A percentile compares a stretch with the other conserved stretches of the same genome.
phyloP scores from a whole-genome alignment of 768 basidiomycete genomes.

The Leccinum barrowsii region DNA sequence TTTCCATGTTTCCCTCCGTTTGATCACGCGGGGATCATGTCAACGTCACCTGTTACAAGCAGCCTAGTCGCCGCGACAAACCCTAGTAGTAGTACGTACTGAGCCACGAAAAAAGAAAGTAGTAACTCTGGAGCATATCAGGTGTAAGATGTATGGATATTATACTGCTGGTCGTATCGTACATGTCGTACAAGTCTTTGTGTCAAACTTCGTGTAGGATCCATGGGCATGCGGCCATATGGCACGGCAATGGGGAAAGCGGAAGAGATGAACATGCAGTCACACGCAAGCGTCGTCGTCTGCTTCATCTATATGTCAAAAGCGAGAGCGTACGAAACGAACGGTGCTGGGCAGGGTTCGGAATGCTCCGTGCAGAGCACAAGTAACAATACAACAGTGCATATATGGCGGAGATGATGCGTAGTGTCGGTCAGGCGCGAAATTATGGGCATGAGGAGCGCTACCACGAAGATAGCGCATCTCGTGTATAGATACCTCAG shows the following conservation, averaged over 20 bases:
- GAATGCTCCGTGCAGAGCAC: constrained; percentile 4
- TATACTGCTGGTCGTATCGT: constrained; percentile 26
- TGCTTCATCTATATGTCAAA: constrained; percentile 20
- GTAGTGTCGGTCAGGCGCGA: constrained; percentile 8
- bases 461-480: constrained; percentile 16
- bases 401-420: constrained; percentile 10
- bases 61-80: neutral
- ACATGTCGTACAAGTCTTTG: constrained; percentile 25
- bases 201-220: constrained; percentile 9
- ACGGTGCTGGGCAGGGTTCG: neutral
- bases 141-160: constrained; percentile 16
- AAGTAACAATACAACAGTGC: constrained; percentile 10
- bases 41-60: constrained; percentile 7
- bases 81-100: neutral
- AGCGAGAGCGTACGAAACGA: constrained; percentile 5
- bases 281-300: constrained; percentile 15
- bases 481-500: constrained; percentile 21
- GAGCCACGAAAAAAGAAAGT: neutral
- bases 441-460: constrained; percentile 18
- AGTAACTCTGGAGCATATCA: constrained; percentile 6
- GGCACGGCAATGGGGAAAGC: constrained; percentile 16
- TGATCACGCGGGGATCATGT: constrained; percentile 1
- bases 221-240: constrained; percentile 19
- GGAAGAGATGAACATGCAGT: constrained; percentile 16
- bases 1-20: constrained; percentile 1